Percentiles rank a stretch among this genome's conserved stretches.
These are phyloP conservation scores for Ricinus communis DNA, from an alignment of 345 rosid genomes.

Conservation along the genomic window DNA sequence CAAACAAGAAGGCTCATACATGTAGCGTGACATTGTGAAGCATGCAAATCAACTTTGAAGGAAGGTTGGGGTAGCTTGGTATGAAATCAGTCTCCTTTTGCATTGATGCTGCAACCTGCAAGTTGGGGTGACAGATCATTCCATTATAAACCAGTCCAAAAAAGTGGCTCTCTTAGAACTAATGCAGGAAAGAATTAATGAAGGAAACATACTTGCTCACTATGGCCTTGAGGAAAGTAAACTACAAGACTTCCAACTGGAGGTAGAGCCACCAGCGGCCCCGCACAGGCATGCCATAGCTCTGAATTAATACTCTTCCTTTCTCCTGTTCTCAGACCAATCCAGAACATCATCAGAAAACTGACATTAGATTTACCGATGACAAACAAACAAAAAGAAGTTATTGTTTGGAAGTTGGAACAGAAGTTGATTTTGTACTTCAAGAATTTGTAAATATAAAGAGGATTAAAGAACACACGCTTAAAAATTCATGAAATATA, in stretches of 20 bases:
- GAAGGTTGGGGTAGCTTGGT: conserved; percentile 77
- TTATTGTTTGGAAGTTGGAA: neutral
- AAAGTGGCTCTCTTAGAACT: conserved; percentile 9
- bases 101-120: conserved; percentile 79
- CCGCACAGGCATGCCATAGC: conserved; percentile 98
- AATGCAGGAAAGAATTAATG: conserved; percentile 24
- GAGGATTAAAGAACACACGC: neutral
- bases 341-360: conserved; percentile 12
- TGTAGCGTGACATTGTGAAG: conserved; percentile 69
- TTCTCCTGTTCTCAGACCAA: conserved; percentile 59
- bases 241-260: conserved; percentile 93
- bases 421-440: neutral
- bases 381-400: neutral
- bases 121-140: conserved; percentile 16
- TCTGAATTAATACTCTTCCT: conserved; percentile 80
- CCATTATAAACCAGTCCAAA: conserved; percentile 16
- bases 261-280: conserved; percentile 89
- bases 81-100: conserved; percentile 64
- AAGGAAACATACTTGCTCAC: conserved; percentile 68
- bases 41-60: conserved; percentile 68
- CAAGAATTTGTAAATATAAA: neutral
- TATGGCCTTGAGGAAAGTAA: conserved; percentile 98
- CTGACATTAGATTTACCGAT: neutral
- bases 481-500: neutral
- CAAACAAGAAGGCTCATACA: conserved; percentile 39